Percentiles rank a stretch among this genome's conserved stretches.
Conservation (phyloP, 2,329 filamentous ascomycete species). For the Rhynchosporium graminicola region DNA sequence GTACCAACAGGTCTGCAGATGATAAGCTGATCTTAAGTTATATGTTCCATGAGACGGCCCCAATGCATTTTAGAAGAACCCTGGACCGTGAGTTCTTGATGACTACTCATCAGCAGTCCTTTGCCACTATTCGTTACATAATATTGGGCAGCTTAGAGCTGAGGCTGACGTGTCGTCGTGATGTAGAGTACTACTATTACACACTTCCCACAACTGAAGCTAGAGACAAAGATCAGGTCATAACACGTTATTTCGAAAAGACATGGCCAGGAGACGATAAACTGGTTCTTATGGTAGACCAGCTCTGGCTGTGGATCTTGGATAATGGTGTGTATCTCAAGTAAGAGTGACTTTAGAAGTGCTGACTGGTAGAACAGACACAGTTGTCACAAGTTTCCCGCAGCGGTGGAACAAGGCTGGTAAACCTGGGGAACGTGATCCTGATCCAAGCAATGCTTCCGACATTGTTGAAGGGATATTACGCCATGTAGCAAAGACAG, state of each 20-base stretch:
- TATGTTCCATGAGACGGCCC: conserved; percentile 11
- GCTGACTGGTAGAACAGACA: background rate
- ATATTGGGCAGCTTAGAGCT: background rate
- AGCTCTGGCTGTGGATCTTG: conserved; percentile 11
- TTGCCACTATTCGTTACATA: too few species aligned
- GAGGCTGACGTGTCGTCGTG: background rate
- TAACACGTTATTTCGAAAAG: background rate
- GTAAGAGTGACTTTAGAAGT: too few species aligned
- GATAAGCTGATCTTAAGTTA: conserved; percentile 9
- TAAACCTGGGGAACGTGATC: background rate
- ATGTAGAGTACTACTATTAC: conserved; percentile 8
- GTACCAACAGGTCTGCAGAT: background rate
- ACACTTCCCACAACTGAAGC: conserved; percentile 8
- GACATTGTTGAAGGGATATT: conserved; percentile 3
- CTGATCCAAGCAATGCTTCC: conserved; percentile 7
- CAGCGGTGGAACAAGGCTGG: conserved; percentile 3
- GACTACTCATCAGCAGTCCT: too few species aligned
- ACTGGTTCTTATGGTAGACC: conserved; percentile 6
- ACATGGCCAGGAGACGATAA: conserved; percentile 7
- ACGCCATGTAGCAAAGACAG: background rate
- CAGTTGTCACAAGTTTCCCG: conserved; percentile 5
- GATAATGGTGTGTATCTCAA: background rate
- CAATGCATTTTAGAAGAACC: conserved; percentile 7
- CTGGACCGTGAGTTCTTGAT: background rate
- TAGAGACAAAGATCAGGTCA: conserved; percentile 6